Percentiles rank a stretch among this genome's conserved stretches.
These are phyloP conservation scores for Puccinia novopanici DNA, from an alignment of 1,284 basidiomycete genomes.

Conservation along the genomic window DNA sequence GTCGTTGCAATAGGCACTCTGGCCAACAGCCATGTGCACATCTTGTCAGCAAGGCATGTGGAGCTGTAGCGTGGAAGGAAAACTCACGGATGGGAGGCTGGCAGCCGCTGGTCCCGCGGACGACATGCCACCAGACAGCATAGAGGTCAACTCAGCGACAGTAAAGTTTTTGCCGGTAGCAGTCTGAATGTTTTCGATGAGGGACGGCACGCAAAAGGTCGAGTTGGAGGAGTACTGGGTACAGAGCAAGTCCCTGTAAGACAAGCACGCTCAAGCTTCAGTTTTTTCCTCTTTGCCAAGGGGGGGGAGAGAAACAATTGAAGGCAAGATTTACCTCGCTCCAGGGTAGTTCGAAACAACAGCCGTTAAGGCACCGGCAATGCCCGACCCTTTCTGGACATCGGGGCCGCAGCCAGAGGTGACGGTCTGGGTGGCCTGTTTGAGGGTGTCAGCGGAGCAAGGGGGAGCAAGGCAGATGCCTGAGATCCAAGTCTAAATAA, in stretches of 20 bases:
- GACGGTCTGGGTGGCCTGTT: constrained; percentile 1
- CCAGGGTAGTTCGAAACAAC: constrained; percentile 28
- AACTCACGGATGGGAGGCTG: constrained; percentile 21
- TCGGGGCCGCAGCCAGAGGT: constrained; percentile 14
- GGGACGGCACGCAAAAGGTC: constrained; percentile 22
- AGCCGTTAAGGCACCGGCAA: constrained; percentile 6
- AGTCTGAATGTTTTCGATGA: constrained; percentile 18
- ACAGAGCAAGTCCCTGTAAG: constrained; percentile 12
- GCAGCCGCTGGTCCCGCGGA: neutral
- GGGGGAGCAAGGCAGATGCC: constrained; percentile 16
- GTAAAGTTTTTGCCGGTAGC: constrained; percentile 9
- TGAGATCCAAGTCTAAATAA: constrained; percentile 30
- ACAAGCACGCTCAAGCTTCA: too few relatives aligned
- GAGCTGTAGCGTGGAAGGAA: neutral
- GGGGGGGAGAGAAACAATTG: too few relatives aligned
- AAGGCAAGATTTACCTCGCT: constrained; percentile 1
- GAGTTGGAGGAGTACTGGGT: constrained; percentile 35
- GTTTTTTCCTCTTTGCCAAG: too few relatives aligned
- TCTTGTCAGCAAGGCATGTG: neutral
- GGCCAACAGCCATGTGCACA: neutral
- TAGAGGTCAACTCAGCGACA: neutral
- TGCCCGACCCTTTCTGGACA: neutral
- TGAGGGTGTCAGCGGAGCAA: constrained; percentile 15
- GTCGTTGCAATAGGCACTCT: constrained; percentile 35
- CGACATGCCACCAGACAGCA: neutral